phyloP scores from a whole-genome alignment of 345 rosid species.

The Salix suchowensis region DNA sequence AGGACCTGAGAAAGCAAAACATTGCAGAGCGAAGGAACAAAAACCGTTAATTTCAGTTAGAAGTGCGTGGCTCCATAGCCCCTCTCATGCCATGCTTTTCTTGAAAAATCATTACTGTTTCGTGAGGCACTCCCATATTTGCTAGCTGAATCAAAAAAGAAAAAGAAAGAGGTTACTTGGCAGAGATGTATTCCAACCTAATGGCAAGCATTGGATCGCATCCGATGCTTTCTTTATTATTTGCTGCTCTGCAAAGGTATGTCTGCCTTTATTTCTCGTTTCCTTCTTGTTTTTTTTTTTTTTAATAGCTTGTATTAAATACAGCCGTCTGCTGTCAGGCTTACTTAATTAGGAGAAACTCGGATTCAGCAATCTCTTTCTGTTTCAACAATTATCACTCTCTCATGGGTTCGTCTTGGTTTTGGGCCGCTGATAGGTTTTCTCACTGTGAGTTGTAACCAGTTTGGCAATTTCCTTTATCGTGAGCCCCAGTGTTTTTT shows the following conservation, averaged over 20 bases:
- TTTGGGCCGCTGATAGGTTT: no score
- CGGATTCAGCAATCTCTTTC: neutral
- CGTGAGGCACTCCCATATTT: neutral
- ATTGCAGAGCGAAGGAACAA: no score
- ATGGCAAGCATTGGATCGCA: neutral
- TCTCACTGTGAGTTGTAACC: neutral
- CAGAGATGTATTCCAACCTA: neutral
- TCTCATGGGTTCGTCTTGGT: neutral
- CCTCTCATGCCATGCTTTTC: neutral
- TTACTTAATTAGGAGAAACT: neutral
- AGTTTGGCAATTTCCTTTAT: no score
- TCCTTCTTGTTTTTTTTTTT: no score
- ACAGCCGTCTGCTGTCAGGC: neutral
- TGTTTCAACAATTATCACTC: neutral
- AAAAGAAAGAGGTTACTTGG: neutral
- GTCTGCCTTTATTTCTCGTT: neutral
- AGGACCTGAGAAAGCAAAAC: neutral
- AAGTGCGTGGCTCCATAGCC: no score
- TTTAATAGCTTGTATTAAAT: neutral
- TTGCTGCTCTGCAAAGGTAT: neutral
- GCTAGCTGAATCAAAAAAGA: neutral
- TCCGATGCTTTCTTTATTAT: neutral
- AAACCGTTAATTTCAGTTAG: neutral
- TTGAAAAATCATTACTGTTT: neutral
- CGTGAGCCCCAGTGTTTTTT: neutral